These are phyloP conservation scores for Trametes cubensis DNA, from an alignment of 768 basidiomycete species.

Conservation along the genomic window DNA sequence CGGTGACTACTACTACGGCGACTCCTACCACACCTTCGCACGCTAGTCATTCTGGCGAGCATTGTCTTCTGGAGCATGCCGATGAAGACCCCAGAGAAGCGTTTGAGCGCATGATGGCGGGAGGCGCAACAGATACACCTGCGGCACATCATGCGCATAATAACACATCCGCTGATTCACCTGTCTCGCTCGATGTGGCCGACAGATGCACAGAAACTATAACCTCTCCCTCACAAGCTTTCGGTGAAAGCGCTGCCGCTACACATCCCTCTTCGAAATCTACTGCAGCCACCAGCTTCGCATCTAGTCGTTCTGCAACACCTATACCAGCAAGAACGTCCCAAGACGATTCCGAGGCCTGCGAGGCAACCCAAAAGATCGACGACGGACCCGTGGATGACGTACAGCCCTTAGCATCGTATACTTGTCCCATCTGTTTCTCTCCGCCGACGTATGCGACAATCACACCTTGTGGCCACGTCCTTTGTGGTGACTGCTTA, in stretches of 20 bases:
- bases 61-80: not conserved
- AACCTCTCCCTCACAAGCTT: no score
- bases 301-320: no score
- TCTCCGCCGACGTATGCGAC: slow-evolving; percentile 74
- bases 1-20: no score
- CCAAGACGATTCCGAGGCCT: no score
- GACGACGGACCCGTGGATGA: slow-evolving; percentile 14
- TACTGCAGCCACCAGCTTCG: no score
- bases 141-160: not conserved
- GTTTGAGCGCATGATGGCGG: slow-evolving; percentile 6
- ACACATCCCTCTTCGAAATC: no score
- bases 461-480: slow-evolving; percentile 78
- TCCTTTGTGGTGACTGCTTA: slow-evolving; percentile 76
- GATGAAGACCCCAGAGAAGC: not conserved
- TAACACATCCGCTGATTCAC: not conserved
- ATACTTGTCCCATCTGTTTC: slow-evolving; percentile 82
- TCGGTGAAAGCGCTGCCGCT: no score
- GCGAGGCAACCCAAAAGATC: no score
- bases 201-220: no score
- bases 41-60: not conserved
- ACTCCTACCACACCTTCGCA: no score
- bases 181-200: not conserved
- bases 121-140: not conserved
- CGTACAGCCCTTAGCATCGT: slow-evolving; percentile 51
- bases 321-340: no score